A percentile compares a stretch with the other conserved stretches of the same genome.
These are phyloP conservation scores for Albophoma yamanashiensis DNA, from an alignment of 2,329 filamentous ascomycete genomes.

Conservation along the genomic window DNA sequence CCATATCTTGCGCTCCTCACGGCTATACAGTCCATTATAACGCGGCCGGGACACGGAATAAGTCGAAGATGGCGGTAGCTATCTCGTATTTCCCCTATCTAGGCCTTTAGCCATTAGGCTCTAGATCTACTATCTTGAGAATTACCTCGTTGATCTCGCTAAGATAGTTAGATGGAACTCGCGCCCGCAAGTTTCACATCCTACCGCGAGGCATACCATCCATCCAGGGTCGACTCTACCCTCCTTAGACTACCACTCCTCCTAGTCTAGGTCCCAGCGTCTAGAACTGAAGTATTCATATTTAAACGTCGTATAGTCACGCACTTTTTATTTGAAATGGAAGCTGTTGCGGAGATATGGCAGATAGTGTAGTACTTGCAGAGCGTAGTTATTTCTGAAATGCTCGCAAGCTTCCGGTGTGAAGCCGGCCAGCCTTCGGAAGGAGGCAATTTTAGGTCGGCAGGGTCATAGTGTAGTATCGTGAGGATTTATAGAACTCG, in stretches of 20 bases:
- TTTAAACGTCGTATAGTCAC: background rate
- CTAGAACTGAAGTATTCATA: background rate
- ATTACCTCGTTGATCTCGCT: background rate
- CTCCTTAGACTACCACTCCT: background rate
- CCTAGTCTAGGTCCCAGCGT: background rate
- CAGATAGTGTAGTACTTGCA: slow-evolving; percentile 15
- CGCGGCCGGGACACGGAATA: slow-evolving; percentile 7
- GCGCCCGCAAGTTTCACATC: background rate
- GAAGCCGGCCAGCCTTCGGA: slow-evolving; percentile 19
- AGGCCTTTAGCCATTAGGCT: slow-evolving; percentile 2
- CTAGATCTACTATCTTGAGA: background rate
- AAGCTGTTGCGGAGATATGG: slow-evolving; percentile 12
- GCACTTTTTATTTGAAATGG: slow-evolving; percentile 5
- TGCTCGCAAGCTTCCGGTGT: slow-evolving; percentile 8
- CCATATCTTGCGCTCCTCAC: background rate
- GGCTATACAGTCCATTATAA: background rate
- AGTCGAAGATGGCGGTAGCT: slow-evolving; percentile 11
- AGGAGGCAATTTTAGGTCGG: slow-evolving; percentile 15
- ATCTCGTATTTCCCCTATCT: slow-evolving; percentile 14
- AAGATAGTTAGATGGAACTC: background rate
- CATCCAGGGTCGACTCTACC: background rate
- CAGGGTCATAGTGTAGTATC: slow-evolving; percentile 16
- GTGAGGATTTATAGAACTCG: slow-evolving; percentile 18
- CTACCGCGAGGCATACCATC: background rate
- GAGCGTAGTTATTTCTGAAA: slow-evolving; percentile 15